Base-by-base conservation (phyloP, 176 grass and related monocot genomes). In the Luzula sylvatica region DNA sequence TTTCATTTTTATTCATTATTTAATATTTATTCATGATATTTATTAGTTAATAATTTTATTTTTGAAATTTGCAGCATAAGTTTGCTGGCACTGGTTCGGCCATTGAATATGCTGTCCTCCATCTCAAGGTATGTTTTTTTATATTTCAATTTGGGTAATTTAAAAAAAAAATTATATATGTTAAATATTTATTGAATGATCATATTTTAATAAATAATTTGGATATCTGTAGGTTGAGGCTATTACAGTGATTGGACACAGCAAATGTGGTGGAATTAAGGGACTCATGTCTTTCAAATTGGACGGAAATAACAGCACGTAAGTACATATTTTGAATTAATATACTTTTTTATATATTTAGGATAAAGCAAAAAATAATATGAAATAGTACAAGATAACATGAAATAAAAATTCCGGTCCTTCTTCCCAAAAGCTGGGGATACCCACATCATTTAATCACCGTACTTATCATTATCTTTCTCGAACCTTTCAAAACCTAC, bases 221-320 rank as follows among this genome's bases (percentile, higher is more conserved):
- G 46, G 27, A 39, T 39, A 28, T 61, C 41, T 20, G 11, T 70
- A 94, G 79, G 83, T 94, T 27, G 69, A 94, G 52, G 74, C 12
- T 65, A 81, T 87, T 17, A 72, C 87, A 23, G 79, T 87, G 70
- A 83, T 94, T 48, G 88, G 79, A 40, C 83, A 94, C 69, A 84
- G 79, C 61, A 52, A 80, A 47, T 87, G 83, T 25, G 83, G 72
- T 81, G 88, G 88, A 57, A 87, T 87, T 47, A 94, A 65, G 69
- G 69, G 64, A 42, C 79, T 87, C 32, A 78, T 87, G 65, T 82
- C 75, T n/a, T 42, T 87, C 11, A 65, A 60, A 39, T 79, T 87
- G 3, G 69, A 69, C 43, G 62, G 44, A 23, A 78, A 56, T 22
- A 49, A 32, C 3, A 19, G 23, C 20, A 75, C 50, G 88, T 87